Evolutionary conservation across 169 alveolate species (phyloP).

Genomic region (Ophryocystis elektroscirrha): DNA sequence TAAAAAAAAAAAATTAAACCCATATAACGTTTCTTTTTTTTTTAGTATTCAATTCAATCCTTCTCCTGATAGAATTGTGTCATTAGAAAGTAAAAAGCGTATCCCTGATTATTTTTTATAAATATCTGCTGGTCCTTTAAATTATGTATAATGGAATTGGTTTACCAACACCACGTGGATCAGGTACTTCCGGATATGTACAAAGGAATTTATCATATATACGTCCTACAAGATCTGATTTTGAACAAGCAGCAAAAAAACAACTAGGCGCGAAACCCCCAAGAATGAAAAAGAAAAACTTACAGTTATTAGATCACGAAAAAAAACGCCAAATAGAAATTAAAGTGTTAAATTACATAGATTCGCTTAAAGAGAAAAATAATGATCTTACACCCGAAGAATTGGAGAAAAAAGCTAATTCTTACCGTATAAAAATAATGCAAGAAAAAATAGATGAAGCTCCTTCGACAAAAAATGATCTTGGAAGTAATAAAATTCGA

Average conservation of each 20-base stretch:
- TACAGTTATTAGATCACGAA: conserved; percentile 46
- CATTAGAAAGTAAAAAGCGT: neutral
- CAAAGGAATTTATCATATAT: conserved; percentile 41
- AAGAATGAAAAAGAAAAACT: conserved; percentile 28
- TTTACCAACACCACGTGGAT: conserved; percentile 52
- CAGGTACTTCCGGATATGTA: conserved; percentile 63
- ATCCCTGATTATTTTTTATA: conserved; percentile 13
- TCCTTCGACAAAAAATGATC: too few species aligned
- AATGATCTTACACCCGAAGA: neutral
- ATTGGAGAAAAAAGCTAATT: neutral
- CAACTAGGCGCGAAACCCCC: neutral
- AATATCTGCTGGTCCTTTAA: too few species aligned
- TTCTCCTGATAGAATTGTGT: neutral
- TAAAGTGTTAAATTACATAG: conserved; percentile 18
- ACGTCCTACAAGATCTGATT: conserved; percentile 22
- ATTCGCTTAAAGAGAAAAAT: neutral
- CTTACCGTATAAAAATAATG: too few species aligned
- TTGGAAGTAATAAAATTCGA: too few species aligned
- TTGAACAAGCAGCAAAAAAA: neutral
- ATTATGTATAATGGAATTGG: conserved; percentile 61
- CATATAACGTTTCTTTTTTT: neutral
- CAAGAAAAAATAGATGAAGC: too few species aligned
- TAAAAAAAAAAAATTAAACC: neutral
- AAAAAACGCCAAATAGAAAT: conserved; percentile 41
- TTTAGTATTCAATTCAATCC: conserved; percentile 14